Evolutionary conservation across 176 grass and related monocot genomes (phyloP).

Genomic region (Urochloa ruziziensis): DNA sequence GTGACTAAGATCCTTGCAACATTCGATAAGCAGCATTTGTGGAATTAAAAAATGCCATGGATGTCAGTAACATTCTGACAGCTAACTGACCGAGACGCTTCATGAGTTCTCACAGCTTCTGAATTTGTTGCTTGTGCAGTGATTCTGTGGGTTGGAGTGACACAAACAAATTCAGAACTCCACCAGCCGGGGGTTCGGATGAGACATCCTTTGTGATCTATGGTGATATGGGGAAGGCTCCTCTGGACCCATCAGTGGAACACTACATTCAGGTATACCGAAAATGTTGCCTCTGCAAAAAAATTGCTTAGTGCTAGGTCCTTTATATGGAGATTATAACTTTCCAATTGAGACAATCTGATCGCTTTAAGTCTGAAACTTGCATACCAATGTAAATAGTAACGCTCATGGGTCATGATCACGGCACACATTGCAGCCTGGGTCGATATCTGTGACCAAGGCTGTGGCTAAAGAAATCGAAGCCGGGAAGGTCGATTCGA

Average conservation of each 20-base stretch:
- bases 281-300: background rate
- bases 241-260: slow-evolving; percentile 70
- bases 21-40: background rate
- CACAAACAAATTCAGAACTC: slow-evolving; percentile 55
- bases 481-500: slow-evolving; percentile 43
- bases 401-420: background rate
- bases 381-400: background rate
- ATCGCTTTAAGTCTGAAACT: background rate
- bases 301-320: background rate
- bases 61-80: background rate
- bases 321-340: background rate
- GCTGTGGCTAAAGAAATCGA: slow-evolving; percentile 54
- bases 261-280: slow-evolving; percentile 79
- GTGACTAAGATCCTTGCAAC: background rate
- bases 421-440: slow-evolving; percentile 46
- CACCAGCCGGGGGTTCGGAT: slow-evolving; percentile 53
- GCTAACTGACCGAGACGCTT: background rate
- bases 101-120: background rate
- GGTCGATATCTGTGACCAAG: slow-evolving; percentile 47
- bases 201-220: slow-evolving; percentile 57
- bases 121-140: slow-evolving; percentile 26
- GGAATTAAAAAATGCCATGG: background rate
- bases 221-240: slow-evolving; percentile 94
- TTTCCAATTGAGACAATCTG: background rate
- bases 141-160: slow-evolving; percentile 75